These are phyloP conservation scores for Penicillium sclerotiorum DNA, from an alignment of 2,329 filamentous ascomycete genomes.

Conservation along the genomic window DNA sequence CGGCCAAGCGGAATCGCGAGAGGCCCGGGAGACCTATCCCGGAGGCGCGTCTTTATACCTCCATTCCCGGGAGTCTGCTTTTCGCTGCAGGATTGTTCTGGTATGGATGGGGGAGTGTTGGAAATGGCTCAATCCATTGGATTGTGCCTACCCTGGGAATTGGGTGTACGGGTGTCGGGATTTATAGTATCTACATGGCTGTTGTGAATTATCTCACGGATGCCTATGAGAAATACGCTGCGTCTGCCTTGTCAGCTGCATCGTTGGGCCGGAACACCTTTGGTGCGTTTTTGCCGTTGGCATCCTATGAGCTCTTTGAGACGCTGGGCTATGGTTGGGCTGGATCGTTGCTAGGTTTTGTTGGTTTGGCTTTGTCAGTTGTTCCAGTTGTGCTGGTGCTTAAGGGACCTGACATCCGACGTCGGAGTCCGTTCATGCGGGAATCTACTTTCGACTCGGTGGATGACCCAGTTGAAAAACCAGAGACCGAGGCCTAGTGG, in stretches of 20 bases:
- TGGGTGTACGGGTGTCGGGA: slow-evolving; percentile 43
- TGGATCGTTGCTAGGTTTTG: slow-evolving; percentile 46
- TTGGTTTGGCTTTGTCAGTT: slow-evolving; percentile 41
- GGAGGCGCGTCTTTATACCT: slow-evolving; percentile 47
- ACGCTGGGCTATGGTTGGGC: slow-evolving; percentile 49
- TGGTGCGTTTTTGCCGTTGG: slow-evolving; percentile 51
- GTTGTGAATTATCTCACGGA: slow-evolving; percentile 54
- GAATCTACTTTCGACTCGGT: slow-evolving; percentile 26
- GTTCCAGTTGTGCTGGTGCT: slow-evolving; percentile 46
- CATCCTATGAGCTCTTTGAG: slow-evolving; percentile 43
- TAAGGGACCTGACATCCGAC: slow-evolving; percentile 44
- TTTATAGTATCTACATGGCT: slow-evolving; percentile 50
- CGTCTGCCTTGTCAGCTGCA: slow-evolving; percentile 50
- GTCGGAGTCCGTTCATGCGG: slow-evolving; percentile 34
- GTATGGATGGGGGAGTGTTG: slow-evolving; percentile 38
- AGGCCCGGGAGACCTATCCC: slow-evolving; percentile 44
- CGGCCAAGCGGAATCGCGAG: slow-evolving; percentile 34
- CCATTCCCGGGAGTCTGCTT: slow-evolving; percentile 44
- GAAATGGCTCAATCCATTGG: slow-evolving; percentile 31
- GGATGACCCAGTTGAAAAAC: not conserved
- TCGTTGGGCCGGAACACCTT: slow-evolving; percentile 49
- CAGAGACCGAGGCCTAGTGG: not conserved
- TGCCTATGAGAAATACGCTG: slow-evolving; percentile 53
- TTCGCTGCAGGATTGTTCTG: slow-evolving; percentile 39
- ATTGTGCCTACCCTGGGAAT: slow-evolving; percentile 37